Percentiles rank a stretch among this genome's conserved stretches.
These are phyloP conservation scores for Trametes cingulata DNA, from an alignment of 768 basidiomycete species.

Conservation along the genomic window DNA sequence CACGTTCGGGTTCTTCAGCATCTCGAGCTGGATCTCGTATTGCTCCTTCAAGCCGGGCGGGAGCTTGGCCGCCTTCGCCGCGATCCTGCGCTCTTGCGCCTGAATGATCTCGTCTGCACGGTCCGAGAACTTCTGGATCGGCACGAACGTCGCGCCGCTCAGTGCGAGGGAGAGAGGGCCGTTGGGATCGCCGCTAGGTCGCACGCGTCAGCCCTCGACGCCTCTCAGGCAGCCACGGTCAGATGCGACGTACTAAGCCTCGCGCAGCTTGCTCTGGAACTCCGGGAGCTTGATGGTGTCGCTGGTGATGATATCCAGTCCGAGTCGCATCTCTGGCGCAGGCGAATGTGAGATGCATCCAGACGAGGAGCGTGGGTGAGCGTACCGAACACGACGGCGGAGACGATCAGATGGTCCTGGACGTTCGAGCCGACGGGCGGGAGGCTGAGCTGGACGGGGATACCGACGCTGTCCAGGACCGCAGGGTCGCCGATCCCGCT, in stretches of 20 bases:
- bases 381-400: constrained; percentile 27
- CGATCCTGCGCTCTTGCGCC: neutral
- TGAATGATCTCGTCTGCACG: neutral
- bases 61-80: neutral
- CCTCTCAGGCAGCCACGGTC: no score
- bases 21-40: constrained; percentile 26
- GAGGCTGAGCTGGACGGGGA: constrained; percentile 40
- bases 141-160: constrained; percentile 7
- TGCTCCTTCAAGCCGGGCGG: constrained; percentile 28
- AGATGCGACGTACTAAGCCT: constrained; percentile 4
- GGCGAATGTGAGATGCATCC: neutral
- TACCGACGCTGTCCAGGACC: constrained; percentile 35
- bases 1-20: constrained; percentile 18
- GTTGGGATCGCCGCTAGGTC: neutral
- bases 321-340: constrained; percentile 9
- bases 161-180: neutral
- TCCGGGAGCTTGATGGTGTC: constrained; percentile 5
- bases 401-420: constrained; percentile 41
- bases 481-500: constrained; percentile 47
- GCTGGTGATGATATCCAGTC: constrained; percentile 1
- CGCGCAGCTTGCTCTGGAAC: neutral
- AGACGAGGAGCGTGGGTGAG: neutral
- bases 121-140: neutral
- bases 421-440: constrained; percentile 51
- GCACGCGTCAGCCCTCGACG: neutral